Evolutionary conservation across 2,329 filamentous ascomycete species (phyloP).

Genomic region (Monilinia fructicola): DNA sequence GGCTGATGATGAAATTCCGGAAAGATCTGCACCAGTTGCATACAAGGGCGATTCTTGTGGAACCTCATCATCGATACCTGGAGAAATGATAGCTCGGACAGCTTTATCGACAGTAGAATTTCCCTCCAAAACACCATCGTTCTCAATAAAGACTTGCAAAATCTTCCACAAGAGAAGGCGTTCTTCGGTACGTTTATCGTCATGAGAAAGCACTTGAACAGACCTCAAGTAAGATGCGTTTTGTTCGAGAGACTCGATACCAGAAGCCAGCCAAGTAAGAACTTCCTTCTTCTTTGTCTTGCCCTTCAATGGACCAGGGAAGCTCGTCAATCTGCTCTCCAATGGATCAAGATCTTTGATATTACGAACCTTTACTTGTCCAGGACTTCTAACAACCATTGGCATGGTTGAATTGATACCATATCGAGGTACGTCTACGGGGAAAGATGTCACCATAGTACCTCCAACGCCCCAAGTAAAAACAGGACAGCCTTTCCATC

Average conservation of each 20-base stretch:
- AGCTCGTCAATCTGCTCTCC: slow-evolving; percentile 71
- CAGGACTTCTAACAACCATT: slow-evolving; percentile 77
- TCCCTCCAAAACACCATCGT: slow-evolving; percentile 80
- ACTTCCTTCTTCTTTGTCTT: slow-evolving; percentile 97
- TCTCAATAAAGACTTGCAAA: slow-evolving; percentile 75
- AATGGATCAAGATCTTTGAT: slow-evolving; percentile 72
- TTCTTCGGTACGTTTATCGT: slow-evolving; percentile 73
- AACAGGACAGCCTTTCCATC: slow-evolving; percentile 88
- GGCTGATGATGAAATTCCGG: slow-evolving; percentile 43
- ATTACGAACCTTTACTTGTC: slow-evolving; percentile 75
- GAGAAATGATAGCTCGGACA: slow-evolving; percentile 71
- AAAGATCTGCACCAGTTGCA: slow-evolving; percentile 43
- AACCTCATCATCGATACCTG: slow-evolving; percentile 46
- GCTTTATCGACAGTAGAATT: slow-evolving; percentile 69
- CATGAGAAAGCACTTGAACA: slow-evolving; percentile 53
- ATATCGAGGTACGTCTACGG: slow-evolving; percentile 84
- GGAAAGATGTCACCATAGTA: slow-evolving; percentile 78
- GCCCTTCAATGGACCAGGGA: slow-evolving; percentile 83
- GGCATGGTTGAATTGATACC: slow-evolving; percentile 66
- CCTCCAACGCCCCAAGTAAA: slow-evolving; percentile 89
- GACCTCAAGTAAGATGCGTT: slow-evolving; percentile 45
- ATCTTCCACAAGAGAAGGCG: slow-evolving; percentile 86
- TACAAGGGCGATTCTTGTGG: slow-evolving; percentile 37
- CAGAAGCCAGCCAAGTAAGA: slow-evolving; percentile 72
- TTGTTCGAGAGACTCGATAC: slow-evolving; percentile 72